These are phyloP conservation scores for Pythium diclinum DNA, from an alignment of 352 stramenopile genomes.

Conservation along the genomic window DNA sequence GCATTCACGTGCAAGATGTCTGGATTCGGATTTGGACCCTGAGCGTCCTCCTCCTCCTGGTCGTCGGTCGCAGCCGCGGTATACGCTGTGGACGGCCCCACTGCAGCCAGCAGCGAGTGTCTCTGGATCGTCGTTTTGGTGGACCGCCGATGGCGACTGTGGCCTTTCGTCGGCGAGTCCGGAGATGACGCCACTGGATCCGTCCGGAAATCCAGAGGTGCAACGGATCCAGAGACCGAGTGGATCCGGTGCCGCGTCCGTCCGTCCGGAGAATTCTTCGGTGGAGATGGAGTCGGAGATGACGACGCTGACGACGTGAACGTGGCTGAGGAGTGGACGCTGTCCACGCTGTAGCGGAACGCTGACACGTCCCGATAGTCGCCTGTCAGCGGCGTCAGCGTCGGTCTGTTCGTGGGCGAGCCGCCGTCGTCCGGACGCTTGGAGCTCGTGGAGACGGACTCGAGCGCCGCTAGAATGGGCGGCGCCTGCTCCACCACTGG, in stretches of 20 bases:
- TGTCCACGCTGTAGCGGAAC: constrained; percentile 1
- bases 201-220: neutral
- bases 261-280: neutral
- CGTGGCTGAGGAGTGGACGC: neutral
- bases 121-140: constrained; percentile 5
- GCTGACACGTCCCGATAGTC: neutral
- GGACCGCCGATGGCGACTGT: neutral
- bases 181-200: neutral
- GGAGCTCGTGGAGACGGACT: neutral
- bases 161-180: neutral
- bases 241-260: neutral
- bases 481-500: neutral
- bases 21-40: neutral
- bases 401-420: too few species aligned
- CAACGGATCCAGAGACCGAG: neutral
- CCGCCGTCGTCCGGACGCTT: neutral
- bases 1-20: neutral
- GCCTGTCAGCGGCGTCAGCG: too few species aligned
- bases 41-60: neutral
- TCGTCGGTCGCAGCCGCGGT: neutral
- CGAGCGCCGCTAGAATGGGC: neutral
- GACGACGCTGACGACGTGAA: neutral
- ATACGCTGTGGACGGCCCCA: neutral
- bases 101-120: neutral
- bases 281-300: constrained; percentile 1